Conservation (phyloP, 2,329 filamentous ascomycete genomes). For the Arthrocladium fulminans region DNA sequence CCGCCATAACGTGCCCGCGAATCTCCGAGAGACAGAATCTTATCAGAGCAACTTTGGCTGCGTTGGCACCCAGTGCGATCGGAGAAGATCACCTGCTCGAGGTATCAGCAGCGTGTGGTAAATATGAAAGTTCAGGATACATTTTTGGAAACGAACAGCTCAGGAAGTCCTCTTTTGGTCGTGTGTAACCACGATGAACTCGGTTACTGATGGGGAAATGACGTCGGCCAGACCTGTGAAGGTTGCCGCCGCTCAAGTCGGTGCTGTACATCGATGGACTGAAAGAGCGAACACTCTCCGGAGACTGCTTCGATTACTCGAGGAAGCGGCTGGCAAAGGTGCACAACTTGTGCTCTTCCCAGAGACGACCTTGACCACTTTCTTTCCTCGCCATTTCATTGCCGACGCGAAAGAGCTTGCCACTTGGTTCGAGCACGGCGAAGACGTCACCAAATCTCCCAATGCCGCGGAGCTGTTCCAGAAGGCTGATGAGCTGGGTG, state of each 20-base stretch:
- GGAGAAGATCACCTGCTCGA: not conserved
- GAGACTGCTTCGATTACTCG: conserved; percentile 43
- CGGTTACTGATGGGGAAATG: not conserved
- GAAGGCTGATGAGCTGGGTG: conserved; percentile 36
- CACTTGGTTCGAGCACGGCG: conserved; percentile 42
- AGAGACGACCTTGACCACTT: conserved; percentile 48
- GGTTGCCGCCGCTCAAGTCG: conserved; percentile 47
- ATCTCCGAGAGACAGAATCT: not conserved
- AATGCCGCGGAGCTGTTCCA: conserved; percentile 44
- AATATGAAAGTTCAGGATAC: too few relatives aligned
- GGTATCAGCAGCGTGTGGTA: too few relatives aligned
- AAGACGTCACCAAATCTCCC: conserved; percentile 29
- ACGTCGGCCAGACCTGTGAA: not conserved
- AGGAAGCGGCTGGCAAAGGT: conserved; percentile 35
- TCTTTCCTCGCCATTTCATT: conserved; percentile 47
- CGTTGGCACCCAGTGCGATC: not conserved
- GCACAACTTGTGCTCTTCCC: conserved; percentile 45
- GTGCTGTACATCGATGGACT: conserved; percentile 36
- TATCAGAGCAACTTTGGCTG: not conserved
- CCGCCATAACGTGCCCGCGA: not conserved
- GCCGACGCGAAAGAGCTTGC: conserved; percentile 38
- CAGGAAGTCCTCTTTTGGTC: too few relatives aligned
- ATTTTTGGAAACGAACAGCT: too few relatives aligned
- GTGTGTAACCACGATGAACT: not conserved
- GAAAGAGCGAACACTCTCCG: conserved; percentile 34